These are phyloP conservation scores for Diaporthe citrichinensis DNA, from an alignment of 2,329 filamentous ascomycete species.

Conservation along the genomic window DNA sequence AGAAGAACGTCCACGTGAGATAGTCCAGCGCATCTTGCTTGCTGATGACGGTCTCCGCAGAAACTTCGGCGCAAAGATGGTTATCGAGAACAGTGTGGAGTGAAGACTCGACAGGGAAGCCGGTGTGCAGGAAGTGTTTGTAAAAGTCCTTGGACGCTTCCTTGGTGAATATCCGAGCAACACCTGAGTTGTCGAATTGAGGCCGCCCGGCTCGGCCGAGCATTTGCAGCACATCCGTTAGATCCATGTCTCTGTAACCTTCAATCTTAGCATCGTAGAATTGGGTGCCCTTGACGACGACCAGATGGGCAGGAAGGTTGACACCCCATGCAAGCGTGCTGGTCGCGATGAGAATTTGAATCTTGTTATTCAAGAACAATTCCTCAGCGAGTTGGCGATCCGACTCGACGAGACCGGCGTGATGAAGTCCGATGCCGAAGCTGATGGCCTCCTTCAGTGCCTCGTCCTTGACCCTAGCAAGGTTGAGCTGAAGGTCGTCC, in stretches of 20 bases:
- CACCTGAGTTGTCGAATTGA: constrained; percentile 95
- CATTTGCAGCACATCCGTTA: constrained; percentile 99
- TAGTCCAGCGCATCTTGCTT: constrained; percentile 99
- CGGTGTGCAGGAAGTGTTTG: constrained; percentile 98
- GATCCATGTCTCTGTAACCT: constrained; percentile 98
- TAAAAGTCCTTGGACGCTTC: constrained; percentile 99
- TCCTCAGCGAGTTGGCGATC: constrained; percentile 94
- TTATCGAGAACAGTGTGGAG: constrained; percentile 97
- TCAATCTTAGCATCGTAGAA: constrained; percentile 99
- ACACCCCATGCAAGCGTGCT: constrained; percentile 98
- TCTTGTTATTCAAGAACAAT: constrained; percentile 96
- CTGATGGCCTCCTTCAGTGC: constrained; percentile 93
- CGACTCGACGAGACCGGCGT: constrained; percentile 95
- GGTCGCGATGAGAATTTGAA: constrained; percentile 95
- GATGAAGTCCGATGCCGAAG: constrained; percentile 97
- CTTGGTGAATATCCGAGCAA: constrained; percentile 97
- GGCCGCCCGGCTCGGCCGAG: constrained; percentile 94
- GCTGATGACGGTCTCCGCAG: constrained; percentile 90
- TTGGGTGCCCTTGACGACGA: constrained; percentile 98
- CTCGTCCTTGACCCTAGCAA: constrained; percentile 93
- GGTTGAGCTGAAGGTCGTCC: constrained; percentile 89
- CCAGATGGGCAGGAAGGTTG: constrained; percentile 95
- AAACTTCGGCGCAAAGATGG: constrained; percentile 95
- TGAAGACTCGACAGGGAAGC: constrained; percentile 96
- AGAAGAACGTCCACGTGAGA: constrained; percentile 99